Conservation (phyloP, 257 asterid species). For the Primulina tabacum region DNA sequence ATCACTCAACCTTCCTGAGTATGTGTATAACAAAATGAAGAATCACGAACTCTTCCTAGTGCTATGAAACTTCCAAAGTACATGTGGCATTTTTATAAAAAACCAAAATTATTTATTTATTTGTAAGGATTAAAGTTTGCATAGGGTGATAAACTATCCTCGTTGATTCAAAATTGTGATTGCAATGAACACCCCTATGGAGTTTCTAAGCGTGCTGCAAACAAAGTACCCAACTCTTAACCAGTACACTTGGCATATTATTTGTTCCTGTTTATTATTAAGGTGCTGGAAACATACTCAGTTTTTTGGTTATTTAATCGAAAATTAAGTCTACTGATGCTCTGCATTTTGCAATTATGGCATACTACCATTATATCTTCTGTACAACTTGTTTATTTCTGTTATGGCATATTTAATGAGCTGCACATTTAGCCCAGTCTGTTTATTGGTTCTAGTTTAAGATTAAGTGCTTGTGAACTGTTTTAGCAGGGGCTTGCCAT, state of each 20-base stretch:
- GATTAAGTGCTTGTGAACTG: neutral
- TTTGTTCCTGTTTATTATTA: neutral
- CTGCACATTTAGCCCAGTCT: neutral
- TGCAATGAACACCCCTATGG: neutral
- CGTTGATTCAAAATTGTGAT: neutral
- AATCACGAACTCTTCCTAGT: conserved; percentile 3
- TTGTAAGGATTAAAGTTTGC: neutral
- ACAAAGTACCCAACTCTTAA: neutral
- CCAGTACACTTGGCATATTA: neutral
- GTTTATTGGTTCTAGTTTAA: no score
- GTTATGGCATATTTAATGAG: neutral
- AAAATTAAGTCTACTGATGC: neutral
- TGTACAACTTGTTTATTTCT: neutral
- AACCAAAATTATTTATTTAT: neutral
- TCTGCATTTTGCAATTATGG: neutral
- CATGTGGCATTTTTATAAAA: neutral
- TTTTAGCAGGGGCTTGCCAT: neutral
- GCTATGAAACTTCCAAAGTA: conserved; percentile 7
- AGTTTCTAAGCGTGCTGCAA: neutral
- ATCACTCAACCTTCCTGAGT: conserved; percentile 1
- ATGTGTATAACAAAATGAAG: neutral
- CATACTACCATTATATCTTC: neutral
- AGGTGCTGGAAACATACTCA: neutral
- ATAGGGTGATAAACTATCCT: neutral
- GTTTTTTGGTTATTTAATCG: neutral